Evolutionary conservation across 2,329 filamentous ascomycete species (phyloP), one percentile per base, ranked within the genome.

Genomic region (Metarhizium brunneum): DNA sequence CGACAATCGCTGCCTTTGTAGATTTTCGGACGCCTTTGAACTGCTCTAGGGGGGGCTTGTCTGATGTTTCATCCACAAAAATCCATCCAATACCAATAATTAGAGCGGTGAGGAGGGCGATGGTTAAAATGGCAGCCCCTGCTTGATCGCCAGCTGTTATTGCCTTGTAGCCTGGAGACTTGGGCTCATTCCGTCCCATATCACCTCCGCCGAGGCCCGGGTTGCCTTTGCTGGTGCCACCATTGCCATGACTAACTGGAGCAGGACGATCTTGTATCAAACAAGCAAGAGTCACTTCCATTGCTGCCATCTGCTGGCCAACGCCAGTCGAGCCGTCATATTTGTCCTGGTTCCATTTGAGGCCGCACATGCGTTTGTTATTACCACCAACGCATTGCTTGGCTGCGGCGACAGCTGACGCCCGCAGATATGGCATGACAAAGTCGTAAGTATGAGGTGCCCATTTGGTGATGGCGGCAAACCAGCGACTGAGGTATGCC

Each of bases 301-400:
- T 72, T 2, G 81, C 84, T 1, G 81, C 77, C 85, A 89, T 88
- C 68, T 88, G 84, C 66, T 88, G 84, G 5, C 86, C 86, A 2
- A 88, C 79, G 6, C 85, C 85, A 6, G 74, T 77, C 2, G 73
- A 75, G 29, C 81, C 80, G 65, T 87, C 83, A 68, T 78, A 87
- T 8, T 68, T 67, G 55, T 75, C 71, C 54, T 77, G 73, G 49
- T 76, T 77, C 83, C 84, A 87, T 57, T 78, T 78, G 54, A 83
- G 68, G 8, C 83, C 81, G 61, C 83, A 87, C 74, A 83, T 77
- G 30, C 76, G 76, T 3, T 77, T 74, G 58, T 82, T 83, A 30
- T 65, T 60, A 16, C 82, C 83, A 30, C 82, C 84, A 0, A 69
- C 75, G 59, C 84, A 87, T 57, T 84, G 78, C 14, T 71, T 71